Base-by-base conservation (phyloP, 2,329 filamentous ascomycete genomes). In the Xylaria sp. region DNA sequence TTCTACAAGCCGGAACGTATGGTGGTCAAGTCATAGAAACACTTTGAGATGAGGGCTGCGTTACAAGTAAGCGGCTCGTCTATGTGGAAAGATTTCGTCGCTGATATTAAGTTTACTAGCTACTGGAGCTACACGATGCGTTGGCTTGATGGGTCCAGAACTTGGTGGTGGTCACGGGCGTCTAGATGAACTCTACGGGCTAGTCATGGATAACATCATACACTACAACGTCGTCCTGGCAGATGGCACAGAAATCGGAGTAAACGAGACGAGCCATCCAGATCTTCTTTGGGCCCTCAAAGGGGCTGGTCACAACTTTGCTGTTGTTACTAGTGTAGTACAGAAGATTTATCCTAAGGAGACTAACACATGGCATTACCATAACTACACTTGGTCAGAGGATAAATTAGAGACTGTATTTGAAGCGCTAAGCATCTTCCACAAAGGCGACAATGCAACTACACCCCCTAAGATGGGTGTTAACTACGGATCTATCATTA, bases 111-210 rank as follows among this genome's bases (percentile, higher is more conserved):
- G 4, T 28, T 4, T 28, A 28, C 28, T 28, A 28, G 28, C 5
- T 28, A 28, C 28, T 28, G 28, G 28, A 4, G 28, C 28, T 28
- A 28, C 28, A 28, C 28, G 28, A 28, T 77, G 76, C 42, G 72
- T 75, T 5, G 74, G 75, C 2, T 17, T 77, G 7, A 38, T 73
- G 15, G 75, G 74, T 0, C 61, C 68, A 2, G 65, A 31, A 2
- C 72, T 77, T 2, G 77, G 77, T 1, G 76, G 77, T 2, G 76
- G 74, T 20, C 75, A 74, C 28, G 75, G 76, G 2, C 71, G 70
- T 6, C 58, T 70, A 0, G 54, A 78, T 53, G 76, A 76, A 2
- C 31, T 69, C 1, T 68, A 78, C 20, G 76, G 77, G 15, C 28
- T 78, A 6, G 65, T 74, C 10, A 65, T 28, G n/a, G 73, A 75